Conservation (phyloP, 352 stramenopile species). For the Globisporangium splendens region DNA sequence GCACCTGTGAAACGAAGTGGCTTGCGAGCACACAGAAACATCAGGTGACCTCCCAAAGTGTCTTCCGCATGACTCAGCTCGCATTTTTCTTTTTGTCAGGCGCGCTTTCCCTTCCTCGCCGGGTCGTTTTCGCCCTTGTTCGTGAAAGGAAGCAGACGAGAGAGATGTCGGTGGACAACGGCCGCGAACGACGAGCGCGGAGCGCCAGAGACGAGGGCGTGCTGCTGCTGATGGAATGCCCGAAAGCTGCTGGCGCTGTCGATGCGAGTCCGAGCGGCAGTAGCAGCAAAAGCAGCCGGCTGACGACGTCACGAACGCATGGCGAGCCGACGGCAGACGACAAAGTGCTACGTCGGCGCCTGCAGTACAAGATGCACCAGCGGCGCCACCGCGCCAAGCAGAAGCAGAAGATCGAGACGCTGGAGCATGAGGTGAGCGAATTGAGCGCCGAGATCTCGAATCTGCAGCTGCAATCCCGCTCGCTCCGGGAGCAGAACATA, state of each 20-base stretch:
- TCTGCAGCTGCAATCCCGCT: constrained; percentile 28
- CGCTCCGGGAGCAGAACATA: constrained; percentile 27
- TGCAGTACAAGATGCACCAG: constrained; percentile 73
- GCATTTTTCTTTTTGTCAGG: no score
- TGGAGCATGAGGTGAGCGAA: constrained; percentile 37
- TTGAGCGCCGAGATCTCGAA: constrained; percentile 35
- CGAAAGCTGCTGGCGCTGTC: no score
- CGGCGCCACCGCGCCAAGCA: constrained; percentile 63
- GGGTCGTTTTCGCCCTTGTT: background rate
- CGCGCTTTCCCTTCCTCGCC: no score
- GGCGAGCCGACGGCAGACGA: constrained; percentile 15
- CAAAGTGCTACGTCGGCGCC: constrained; percentile 36
- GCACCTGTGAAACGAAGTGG: no score
- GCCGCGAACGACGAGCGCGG: background rate
- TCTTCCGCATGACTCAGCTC: no score
- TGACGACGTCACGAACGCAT: no score
- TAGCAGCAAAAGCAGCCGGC: no score
- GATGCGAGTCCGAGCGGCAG: no score
- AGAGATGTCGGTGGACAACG: no score
- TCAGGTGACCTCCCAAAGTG: no score
- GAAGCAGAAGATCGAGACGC: constrained; percentile 38
- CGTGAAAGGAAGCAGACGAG: no score
- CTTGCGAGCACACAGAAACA: no score
- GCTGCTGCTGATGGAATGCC: background rate
- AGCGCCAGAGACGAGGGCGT: constrained; percentile 4